Base-by-base conservation (phyloP, 306 rosid species). In the Ceratonia siliqua region DNA sequence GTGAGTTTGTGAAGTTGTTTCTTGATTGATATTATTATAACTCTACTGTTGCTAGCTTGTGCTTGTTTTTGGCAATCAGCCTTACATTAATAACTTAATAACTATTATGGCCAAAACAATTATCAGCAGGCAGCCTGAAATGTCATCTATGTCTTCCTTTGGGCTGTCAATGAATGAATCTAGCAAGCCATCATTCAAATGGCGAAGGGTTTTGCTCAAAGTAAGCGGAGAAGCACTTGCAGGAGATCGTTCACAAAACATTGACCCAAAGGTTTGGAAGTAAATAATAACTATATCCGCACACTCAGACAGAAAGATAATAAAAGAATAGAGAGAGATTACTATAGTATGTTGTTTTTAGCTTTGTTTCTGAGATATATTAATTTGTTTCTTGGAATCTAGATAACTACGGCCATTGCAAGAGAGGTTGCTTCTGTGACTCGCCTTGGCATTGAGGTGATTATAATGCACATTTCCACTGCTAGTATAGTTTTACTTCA, bases 171-270 rank as follows among this genome's bases (percentile, higher is more conserved):
- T 89, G 87, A 86, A 70, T 81, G 97, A 87, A 70, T 58, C 68
- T 10, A 81, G 65, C 75, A 84, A 64, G 65, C 76, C 90, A 54
- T 79, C 90, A 1, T 76, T 9, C 74, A 92, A 86, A 81, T 94
- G 99, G 99, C 76, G 45, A 81, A 90, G 99, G 87, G 96, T 94
- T 35, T 89, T 94, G 85, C 99, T 94, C 76, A 94, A 94, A 89
- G 99, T 94, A 65, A 89, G 94, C 2, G 99, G 99, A 27, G 99
- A 94, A 87, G 99, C 99, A 64, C 97, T 94, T 85, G 95, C 95
- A 0, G 99, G 99, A 66, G 99, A 94, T 68, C 84, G 78, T 4
- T 30, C 70, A 9, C 93, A 92, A 86, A 94, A 90, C 76, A 94
- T 94, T 81, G 99, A 94, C 74, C 99, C 99, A 6, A 90, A 94